A percentile compares a stretch with the other conserved stretches of the same genome.
Evolutionary conservation across 352 stramenopile genomes (phyloP).

Genomic region (Elongisporangium anandrum): DNA sequence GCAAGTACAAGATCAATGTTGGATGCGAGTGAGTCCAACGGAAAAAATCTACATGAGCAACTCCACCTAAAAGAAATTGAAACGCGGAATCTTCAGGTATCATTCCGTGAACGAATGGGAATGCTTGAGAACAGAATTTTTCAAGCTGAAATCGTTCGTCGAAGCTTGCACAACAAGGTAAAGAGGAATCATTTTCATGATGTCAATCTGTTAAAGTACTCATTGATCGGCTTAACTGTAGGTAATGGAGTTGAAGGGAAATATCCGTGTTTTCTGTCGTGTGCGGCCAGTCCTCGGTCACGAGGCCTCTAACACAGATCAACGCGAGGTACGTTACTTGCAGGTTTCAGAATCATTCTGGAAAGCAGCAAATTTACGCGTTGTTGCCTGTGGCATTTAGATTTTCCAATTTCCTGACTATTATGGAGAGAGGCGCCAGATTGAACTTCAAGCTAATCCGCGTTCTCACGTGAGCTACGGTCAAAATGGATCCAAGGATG

Average conservation of each 20-base stretch:
- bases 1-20: constrained; percentile 28
- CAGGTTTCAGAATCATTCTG: background rate
- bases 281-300: constrained; percentile 85
- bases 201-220: background rate
- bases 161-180: constrained; percentile 86
- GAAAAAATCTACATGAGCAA: constrained; percentile 30
- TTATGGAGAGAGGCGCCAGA: constrained; percentile 49
- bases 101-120: constrained; percentile 27
- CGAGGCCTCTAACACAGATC: constrained; percentile 29
- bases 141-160: constrained; percentile 62
- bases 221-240: constrained; percentile 10
- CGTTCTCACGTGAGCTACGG: constrained; percentile 73
- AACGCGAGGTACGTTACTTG: background rate
- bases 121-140: constrained; percentile 49
- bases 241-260: constrained; percentile 96
- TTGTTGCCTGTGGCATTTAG: constrained; percentile 12
- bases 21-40: constrained; percentile 17
- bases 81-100: constrained; percentile 13
- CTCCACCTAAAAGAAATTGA: constrained; percentile 24
- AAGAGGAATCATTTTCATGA: background rate
- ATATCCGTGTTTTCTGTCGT: constrained; percentile 95
- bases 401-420: constrained; percentile 80
- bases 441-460: constrained; percentile 63
- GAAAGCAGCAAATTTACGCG: background rate
- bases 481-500: constrained; percentile 39